Evolutionary conservation across 75 land plant species (phyloP), one percentile per base, ranked within the genome.

Genomic region (Sequoiadendron giganteum): DNA sequence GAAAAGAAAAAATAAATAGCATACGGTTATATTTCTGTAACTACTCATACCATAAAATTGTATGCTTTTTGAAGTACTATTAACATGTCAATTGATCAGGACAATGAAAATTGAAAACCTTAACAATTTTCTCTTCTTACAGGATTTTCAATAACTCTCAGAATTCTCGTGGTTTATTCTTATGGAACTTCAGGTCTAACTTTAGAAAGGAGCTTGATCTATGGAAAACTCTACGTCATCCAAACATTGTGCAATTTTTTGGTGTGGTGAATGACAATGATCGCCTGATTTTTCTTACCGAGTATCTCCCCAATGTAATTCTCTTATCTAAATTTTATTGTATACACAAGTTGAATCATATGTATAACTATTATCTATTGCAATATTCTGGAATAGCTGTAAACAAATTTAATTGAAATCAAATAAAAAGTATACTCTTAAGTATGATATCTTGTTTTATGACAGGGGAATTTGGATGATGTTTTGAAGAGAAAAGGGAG

Each of bases 171-270:
- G 85, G 89, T 84, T 65, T 75, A 40, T 34, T 87, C 15, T 48
- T 58, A 2, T 61, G 80, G 16, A 65, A 43, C 54, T 49, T 36
- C 91, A 93, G 93, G 88, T 87, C 79, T 56, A 88, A 81, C 47
- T 93, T 93, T 68, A 85, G 90, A 85, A 90, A 80, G 70, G 95
- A 93, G 88, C 90, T 93, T 61, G 90, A 61, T 28, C 65, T 94
- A 65, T 91, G 92, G 90, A 85, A 89, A 89, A 92, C 76, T 68
- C 80, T 94, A 40, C 93, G 90, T 56, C 95, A 94, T 85, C 95
- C 95, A 34, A 94, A 94, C 83, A 92, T 94, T 85, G 93, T 94
- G 58, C 93, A 94, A 86, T 92, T 91, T 76, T 92, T 94, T 72
- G 95, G 93, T 72, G 95, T 91, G 32, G 90, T 93, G 28, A 92